phyloP scores from a whole-genome alignment of 148 eudicot genomes.

The Amaranthus hypochondriacus region DNA sequence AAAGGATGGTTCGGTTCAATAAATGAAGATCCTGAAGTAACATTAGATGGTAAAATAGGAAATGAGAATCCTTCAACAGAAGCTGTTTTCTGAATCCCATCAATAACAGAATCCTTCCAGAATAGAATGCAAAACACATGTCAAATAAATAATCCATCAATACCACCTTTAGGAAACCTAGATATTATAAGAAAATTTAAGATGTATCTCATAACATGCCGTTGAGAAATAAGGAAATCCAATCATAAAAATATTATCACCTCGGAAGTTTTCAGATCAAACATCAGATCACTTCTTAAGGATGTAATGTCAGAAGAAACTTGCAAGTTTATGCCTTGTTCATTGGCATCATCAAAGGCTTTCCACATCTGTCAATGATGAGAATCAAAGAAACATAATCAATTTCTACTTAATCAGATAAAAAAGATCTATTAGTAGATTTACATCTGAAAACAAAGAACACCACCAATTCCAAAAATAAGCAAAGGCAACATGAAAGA shows the following conservation, averaged over 20 bases:
- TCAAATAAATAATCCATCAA: not conserved
- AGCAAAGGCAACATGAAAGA: not conserved
- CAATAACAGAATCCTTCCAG: slow-evolving; percentile 25
- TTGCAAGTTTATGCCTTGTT: slow-evolving; percentile 27
- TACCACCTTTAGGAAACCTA: not conserved
- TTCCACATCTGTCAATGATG: slow-evolving; percentile 54
- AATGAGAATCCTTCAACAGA: slow-evolving; percentile 28
- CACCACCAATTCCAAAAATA: not conserved
- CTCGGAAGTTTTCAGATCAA: slow-evolving; percentile 30
- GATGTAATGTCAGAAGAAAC: slow-evolving; percentile 28
- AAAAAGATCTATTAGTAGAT: not conserved
- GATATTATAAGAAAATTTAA: slow-evolving; percentile 26
- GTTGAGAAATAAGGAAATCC: not conserved
- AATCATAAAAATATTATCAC: slow-evolving; percentile 17
- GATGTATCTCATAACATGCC: not conserved
- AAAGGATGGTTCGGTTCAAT: slow-evolving; percentile 34
- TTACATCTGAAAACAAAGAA: not conserved
- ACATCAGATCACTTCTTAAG: slow-evolving; percentile 29
- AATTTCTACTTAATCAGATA: not conserved
- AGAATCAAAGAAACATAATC: not conserved
- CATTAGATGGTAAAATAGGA: slow-evolving; percentile 33
- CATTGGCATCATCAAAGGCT: slow-evolving; percentile 48
- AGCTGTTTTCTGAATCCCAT: slow-evolving; percentile 25
- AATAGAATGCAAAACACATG: not conserved
- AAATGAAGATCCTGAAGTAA: slow-evolving; percentile 28